These are phyloP conservation scores for Tolypocladium ovalisporum DNA, from an alignment of 2,329 filamentous ascomycete genomes.

Conservation along the genomic window DNA sequence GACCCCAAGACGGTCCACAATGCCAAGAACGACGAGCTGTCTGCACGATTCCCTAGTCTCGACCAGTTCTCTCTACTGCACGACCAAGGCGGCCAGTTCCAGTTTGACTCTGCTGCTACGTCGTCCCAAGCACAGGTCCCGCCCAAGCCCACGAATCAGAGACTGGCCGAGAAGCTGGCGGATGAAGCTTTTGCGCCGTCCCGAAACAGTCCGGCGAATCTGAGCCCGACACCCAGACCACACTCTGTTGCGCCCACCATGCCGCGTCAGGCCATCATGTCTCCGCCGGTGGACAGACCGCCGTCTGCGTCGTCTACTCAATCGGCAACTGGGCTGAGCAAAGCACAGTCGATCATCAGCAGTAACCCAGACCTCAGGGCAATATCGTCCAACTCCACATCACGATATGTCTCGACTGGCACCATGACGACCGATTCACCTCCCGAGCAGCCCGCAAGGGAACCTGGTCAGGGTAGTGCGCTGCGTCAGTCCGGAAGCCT, in stretches of 20 bases:
- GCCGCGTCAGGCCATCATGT: slow-evolving; percentile 10
- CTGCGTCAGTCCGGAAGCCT: slow-evolving; percentile 4
- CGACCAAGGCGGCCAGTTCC: slow-evolving; percentile 73
- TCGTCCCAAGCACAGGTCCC: slow-evolving; percentile 37
- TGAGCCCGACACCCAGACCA: slow-evolving; percentile 13
- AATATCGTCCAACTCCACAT: slow-evolving; percentile 34
- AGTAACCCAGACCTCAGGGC: slow-evolving; percentile 51
- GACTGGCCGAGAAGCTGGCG: slow-evolving; percentile 64
- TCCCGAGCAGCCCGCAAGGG: slow-evolving; percentile 27
- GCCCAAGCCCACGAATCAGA: slow-evolving; percentile 42
- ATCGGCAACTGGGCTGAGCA: slow-evolving; percentile 45
- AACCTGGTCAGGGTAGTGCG: slow-evolving; percentile 8
- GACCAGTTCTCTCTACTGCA: slow-evolving; percentile 89
- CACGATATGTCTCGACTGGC: slow-evolving; percentile 46
- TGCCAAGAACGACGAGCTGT: slow-evolving; percentile 64
- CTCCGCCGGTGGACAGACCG: slow-evolving; percentile 16
- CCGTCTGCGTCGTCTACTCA: slow-evolving; percentile 27
- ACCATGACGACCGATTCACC: slow-evolving; percentile 64
- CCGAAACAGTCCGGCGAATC: slow-evolving; percentile 9
- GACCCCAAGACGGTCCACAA: slow-evolving; percentile 48
- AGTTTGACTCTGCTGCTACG: slow-evolving; percentile 56
- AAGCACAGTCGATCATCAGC: slow-evolving; percentile 45
- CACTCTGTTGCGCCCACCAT: slow-evolving; percentile 18
- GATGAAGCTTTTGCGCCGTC: slow-evolving; percentile 69
- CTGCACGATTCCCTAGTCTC: slow-evolving; percentile 75